Evolutionary conservation across 345 rosid genomes (phyloP), one percentile per base, ranked within the genome.

Genomic region (Salix udensis): DNA sequence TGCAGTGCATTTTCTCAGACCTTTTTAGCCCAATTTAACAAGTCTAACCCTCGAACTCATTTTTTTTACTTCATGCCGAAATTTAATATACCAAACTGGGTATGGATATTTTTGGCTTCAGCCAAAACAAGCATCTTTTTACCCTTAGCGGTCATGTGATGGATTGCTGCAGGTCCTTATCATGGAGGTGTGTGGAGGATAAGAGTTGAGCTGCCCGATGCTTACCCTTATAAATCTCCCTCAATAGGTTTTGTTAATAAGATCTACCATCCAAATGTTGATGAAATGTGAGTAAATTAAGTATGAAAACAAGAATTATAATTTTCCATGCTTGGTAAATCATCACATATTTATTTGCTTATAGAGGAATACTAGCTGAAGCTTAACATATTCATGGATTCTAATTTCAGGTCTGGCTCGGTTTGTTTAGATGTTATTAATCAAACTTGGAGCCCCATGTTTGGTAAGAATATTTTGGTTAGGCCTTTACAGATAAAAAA

Each of bases 371-470:
- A 18, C 8, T 70, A 8, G 73, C 70, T 65, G 55, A 67, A 65
- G 67, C 65, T 67, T 12, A 78, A 52, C 10, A 23, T 67, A n/a
- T 30, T 66, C 12, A 18, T 68, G 44, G 64, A 16, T 55, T 15
- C 40, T 31, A 42, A 79, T 82, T 79, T 75, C 85, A 90, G 94
- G 88, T 87, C 92, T 7, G 94, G 94, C 1, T 84, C 89, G 23
- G 91, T 96, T 80, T 96, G 99, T 84, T 86, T 94, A 84, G 99
- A 96, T 84, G 98, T 94, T 74, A 89, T 96, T 80, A 96, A 94
- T 79, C 94, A 96, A 72, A 96, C 92, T 37, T 90, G 90, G 92
- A 88, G 86, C 64, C 94, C 94, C 64, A 86, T 88, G 91, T 91
- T 86, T 67, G 94, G 94, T 90, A 87, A 84, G 30, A 8, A 42